These are phyloP conservation scores for Solanum sparsipilum DNA, from an alignment of 257 asterid genomes.

Conservation along the genomic window DNA sequence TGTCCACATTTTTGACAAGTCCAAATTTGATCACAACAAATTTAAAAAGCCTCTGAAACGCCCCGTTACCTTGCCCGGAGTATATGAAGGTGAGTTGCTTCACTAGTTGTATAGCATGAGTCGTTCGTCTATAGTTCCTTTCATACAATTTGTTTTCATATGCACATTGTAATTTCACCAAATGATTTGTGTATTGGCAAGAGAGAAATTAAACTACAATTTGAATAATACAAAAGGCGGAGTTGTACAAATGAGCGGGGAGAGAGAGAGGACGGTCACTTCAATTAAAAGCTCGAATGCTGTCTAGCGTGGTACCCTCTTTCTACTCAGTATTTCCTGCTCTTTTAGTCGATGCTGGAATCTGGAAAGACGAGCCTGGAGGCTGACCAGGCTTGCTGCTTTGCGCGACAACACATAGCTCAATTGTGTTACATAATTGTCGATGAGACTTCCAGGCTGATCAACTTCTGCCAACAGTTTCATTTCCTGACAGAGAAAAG, in stretches of 20 bases:
- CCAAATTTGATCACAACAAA: background rate
- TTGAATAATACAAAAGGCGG: background rate
- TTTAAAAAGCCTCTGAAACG: background rate
- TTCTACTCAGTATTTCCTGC: slow-evolving; percentile 94
- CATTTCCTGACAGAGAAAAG: slow-evolving; percentile 72
- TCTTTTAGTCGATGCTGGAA: slow-evolving; percentile 96
- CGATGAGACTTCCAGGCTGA: slow-evolving; percentile 94
- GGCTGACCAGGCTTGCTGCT: slow-evolving; percentile 94
- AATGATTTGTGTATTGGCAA: background rate
- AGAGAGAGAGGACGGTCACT: background rate
- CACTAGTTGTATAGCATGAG: background rate
- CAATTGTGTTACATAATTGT: slow-evolving; percentile 81
- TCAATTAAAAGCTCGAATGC: background rate
- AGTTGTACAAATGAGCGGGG: background rate
- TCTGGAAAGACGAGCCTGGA: slow-evolving; percentile 95
- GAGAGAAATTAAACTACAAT: background rate
- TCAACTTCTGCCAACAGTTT: slow-evolving; percentile 91
- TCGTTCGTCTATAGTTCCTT: background rate
- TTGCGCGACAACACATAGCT: slow-evolving; percentile 90
- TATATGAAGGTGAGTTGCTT: background rate
- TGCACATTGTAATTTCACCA: background rate
- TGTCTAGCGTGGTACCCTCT: slow-evolving; percentile 62
- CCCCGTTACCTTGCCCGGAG: background rate
- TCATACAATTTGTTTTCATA: background rate
- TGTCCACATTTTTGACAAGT: background rate